Percentiles rank a stretch among this genome's conserved stretches.
These are phyloP conservation scores for Pseudogymnoascus sp. DNA, from an alignment of 2,329 filamentous ascomycete genomes.

Conservation along the genomic window DNA sequence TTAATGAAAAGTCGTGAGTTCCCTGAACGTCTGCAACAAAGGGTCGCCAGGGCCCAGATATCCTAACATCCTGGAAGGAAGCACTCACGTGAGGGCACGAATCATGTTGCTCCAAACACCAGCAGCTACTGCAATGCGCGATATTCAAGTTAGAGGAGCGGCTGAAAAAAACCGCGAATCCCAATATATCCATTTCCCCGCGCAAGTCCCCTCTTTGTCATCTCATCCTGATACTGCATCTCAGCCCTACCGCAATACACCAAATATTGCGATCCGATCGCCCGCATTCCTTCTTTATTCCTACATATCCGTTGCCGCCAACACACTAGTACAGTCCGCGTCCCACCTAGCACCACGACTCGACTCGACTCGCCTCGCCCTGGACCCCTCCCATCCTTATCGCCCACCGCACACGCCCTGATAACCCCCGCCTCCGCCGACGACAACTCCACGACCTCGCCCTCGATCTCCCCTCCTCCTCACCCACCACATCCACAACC, in stretches of 20 bases:
- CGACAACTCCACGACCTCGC: not conserved
- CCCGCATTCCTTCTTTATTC: not conserved
- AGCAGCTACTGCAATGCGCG: not conserved
- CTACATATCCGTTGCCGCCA: not conserved
- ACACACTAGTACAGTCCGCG: not conserved
- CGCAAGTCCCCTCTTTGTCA: not conserved
- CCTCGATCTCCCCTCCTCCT: not conserved
- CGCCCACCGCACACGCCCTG: not conserved
- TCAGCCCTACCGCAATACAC: not conserved
- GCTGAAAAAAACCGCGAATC: not conserved
- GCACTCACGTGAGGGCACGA: not conserved
- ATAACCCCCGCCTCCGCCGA: not conserved
- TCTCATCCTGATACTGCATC: not conserved
- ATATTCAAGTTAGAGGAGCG: not conserved
- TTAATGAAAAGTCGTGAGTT: no score
- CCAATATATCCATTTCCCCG: not conserved
- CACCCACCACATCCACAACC: not conserved
- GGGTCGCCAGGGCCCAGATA: no score
- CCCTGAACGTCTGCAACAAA: no score
- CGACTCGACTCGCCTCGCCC: not conserved
- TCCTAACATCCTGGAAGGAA: no score
- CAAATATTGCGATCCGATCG: not conserved
- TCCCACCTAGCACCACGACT: not conserved
- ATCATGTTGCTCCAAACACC: not conserved
- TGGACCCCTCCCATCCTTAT: not conserved